Percentiles rank a stretch among this genome's conserved stretches.
Conservation (phyloP, 2,329 filamentous ascomycete species). For the Fusarium irregulare region DNA sequence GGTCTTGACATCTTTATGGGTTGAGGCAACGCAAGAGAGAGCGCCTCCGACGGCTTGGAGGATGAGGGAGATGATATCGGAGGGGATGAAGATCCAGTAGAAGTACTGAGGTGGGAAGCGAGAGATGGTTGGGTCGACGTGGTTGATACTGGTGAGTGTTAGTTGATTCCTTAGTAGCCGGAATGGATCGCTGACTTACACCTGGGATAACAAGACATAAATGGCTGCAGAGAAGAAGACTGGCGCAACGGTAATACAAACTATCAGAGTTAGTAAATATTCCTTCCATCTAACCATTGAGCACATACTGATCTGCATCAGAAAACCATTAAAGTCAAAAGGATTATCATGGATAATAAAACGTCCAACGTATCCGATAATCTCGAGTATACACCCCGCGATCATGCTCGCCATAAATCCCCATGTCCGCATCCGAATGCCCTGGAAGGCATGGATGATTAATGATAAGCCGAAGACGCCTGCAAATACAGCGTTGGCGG, state of each 20-base stretch:
- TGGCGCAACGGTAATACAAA: conserved; percentile 49
- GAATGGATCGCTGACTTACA: conserved; percentile 23
- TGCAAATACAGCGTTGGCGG: conserved; percentile 38
- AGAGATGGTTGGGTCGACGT: conserved; percentile 40
- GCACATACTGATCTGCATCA: conserved; percentile 70
- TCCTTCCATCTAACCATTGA: not conserved
- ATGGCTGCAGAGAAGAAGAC: conserved; percentile 48
- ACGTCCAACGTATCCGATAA: conserved; percentile 70
- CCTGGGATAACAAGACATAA: conserved; percentile 46
- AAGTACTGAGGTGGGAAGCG: conserved; percentile 38
- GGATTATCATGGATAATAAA: conserved; percentile 67
- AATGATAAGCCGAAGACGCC: conserved; percentile 36
- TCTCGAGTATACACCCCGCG: conserved; percentile 65
- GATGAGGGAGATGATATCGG: conserved; percentile 62
- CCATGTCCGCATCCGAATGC: conserved; percentile 42
- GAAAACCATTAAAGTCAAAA: conserved; percentile 67
- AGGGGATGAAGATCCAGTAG: conserved; percentile 52
- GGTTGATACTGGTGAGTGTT: conserved; percentile 34
- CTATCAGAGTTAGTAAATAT: conserved; percentile 32
- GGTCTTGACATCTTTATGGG: conserved; percentile 41
- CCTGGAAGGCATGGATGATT: conserved; percentile 37
- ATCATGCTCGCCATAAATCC: conserved; percentile 62
- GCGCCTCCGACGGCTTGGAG: conserved; percentile 64
- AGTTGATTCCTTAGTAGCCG: not conserved
- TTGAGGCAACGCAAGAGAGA: conserved; percentile 54